Evolutionary conservation across 352 stramenopile species (phyloP).

Genomic region (Phytophthora palmivora): DNA sequence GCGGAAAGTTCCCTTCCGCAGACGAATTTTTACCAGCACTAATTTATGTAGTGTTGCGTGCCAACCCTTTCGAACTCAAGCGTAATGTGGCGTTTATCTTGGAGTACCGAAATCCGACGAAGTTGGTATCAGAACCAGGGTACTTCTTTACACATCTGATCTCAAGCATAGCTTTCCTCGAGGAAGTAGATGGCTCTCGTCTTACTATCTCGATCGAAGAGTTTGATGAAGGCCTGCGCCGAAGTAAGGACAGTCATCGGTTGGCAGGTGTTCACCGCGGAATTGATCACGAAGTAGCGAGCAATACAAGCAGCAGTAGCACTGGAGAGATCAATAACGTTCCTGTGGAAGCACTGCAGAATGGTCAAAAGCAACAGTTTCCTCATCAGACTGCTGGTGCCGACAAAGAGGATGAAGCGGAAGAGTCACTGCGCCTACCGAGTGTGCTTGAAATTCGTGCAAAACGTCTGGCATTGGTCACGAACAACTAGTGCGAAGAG

Average conservation of each 20-base stretch:
- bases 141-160: conserved; percentile 95
- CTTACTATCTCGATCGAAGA: conserved; percentile 80
- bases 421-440: conserved; percentile 26
- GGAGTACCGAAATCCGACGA: conserved; percentile 70
- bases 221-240: conserved; percentile 66
- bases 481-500: no score
- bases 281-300: conserved; percentile 32
- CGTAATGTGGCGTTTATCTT: conserved; percentile 90
- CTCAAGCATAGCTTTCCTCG: conserved; percentile 81
- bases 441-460: conserved; percentile 55
- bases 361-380: conserved; percentile 17
- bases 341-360: conserved; percentile 11
- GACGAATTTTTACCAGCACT: conserved; percentile 93
- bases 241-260: conserved; percentile 39
- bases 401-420: conserved; percentile 6
- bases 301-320: conserved; percentile 19
- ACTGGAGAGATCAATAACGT: conserved; percentile 2
- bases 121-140: conserved; percentile 88
- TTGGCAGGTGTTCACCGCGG: conserved; percentile 15
- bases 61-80: conserved; percentile 86
- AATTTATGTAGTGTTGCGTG: conserved; percentile 91
- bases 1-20: conserved; percentile 75
- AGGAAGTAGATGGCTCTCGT: conserved; percentile 72
- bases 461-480: conserved; percentile 30
- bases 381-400: not conserved